Evolutionary conservation across 176 grass and related monocot species (phyloP).

Genomic region (Elymus sibiricus): DNA sequence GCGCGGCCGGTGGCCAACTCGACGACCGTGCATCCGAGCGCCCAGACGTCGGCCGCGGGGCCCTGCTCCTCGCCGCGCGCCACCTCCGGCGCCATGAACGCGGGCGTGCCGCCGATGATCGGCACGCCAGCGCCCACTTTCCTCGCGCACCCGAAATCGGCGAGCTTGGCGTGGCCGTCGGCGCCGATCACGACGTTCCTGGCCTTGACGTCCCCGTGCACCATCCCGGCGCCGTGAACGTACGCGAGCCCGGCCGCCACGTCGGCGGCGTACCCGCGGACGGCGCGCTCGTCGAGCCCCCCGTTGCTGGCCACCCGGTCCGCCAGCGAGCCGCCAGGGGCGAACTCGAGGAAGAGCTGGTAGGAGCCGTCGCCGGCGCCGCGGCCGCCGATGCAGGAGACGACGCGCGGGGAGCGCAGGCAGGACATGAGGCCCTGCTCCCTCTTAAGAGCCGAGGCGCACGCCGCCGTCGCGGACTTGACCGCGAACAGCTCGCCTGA

Average conservation of each 20-base stretch:
- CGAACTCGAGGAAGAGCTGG: conserved; percentile 65
- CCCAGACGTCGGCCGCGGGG: conserved; percentile 63
- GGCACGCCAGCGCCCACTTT: rapidly evolving
- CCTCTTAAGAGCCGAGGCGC: conserved; percentile 2
- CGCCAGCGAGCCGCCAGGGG: conserved; percentile 51
- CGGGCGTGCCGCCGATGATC: conserved; percentile 56
- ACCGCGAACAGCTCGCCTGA: conserved; percentile 55
- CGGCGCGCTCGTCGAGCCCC: conserved; percentile 30
- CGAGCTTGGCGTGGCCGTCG: conserved; percentile 61
- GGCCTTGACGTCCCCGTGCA: conserved; percentile 82
- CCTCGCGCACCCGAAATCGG: conserved; percentile 69
- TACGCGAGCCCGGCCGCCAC: conserved; percentile 50
- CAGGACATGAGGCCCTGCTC: conserved; percentile 32
- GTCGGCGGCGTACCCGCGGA: conserved; percentile 23
- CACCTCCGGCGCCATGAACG: conserved; percentile 93
- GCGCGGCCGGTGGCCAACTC: conserved; percentile 68
- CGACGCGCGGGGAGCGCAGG: conserved; percentile 48
- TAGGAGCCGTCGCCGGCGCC: not conserved
- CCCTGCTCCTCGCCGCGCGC: conserved; percentile 73
- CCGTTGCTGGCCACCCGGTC: conserved; percentile 20
- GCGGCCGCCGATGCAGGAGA: conserved; percentile 59
- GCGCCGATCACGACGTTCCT: conserved; percentile 62
- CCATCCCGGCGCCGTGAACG: conserved; percentile 38
- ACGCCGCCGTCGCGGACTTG: conserved; percentile 23
- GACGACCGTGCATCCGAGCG: conserved; percentile 56